Evolutionary conservation across 371 early-diverging fungal species (phyloP), one percentile per base, ranked within the genome.

Genomic region (Lichtheimia ramosa): DNA sequence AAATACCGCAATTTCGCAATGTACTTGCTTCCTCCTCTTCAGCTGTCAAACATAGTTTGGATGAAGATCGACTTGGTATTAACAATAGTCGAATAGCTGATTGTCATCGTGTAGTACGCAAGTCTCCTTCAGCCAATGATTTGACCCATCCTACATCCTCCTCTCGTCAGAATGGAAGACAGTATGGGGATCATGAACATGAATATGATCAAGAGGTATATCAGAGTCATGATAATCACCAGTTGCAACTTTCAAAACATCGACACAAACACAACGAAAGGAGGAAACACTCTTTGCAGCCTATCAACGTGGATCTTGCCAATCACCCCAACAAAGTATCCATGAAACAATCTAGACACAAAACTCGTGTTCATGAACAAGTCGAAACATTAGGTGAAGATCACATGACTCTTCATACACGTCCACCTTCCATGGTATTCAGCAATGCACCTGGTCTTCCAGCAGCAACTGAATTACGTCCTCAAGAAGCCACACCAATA

Each of bases 221-320:
- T 46, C 43, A 43, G 4, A 43, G 3, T n/a, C n/a, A 21, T 46
- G 10, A 46, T 6, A 0, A 46, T 5, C 12, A 8, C 0, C 50
- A 12, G 2, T 25, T 54, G 5, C 56, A 34, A 6, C n/a, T 34
- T 24, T 43, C 25, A 25, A 25, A 25, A 25, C 5, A 5, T 25
- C 25, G 25, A 25, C 25, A 5, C 34, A 48, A 41, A 28, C 54
- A 51, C 58, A 43, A 23, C 14, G 40, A 10, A 54, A 52, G 27
- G 49, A 27, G 18, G 14, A 27, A 40, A 7, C 50, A 59, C 12
- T 42, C 24, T 15, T 24, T 61, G 5, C 61, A 50, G 12, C 65
- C 65, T 34, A 65, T 65, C 49, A 61, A 65, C 42, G 61, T 61
- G n/a, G 65, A 65, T 25, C 57, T 65, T 34, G 65, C 65, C 27